Percentiles rank a stretch among this genome's conserved stretches.
Conservation (phyloP, 2,329 filamentous ascomycete genomes). For the Cryoendolithus antarcticus region DNA sequence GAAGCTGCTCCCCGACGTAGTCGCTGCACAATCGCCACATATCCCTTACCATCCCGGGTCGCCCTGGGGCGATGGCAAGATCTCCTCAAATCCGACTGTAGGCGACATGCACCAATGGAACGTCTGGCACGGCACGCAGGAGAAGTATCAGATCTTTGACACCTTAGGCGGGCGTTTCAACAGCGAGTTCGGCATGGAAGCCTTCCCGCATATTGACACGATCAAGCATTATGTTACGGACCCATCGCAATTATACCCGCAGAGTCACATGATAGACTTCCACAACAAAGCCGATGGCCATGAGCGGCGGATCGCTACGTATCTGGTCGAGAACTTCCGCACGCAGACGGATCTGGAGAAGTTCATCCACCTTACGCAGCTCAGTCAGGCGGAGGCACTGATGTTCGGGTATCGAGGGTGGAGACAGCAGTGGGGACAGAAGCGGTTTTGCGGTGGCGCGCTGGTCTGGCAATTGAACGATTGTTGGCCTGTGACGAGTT, state of each 20-base stretch:
- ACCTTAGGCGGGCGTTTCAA: slow-evolving; percentile 82
- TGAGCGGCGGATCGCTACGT: slow-evolving; percentile 73
- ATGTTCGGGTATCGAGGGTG: slow-evolving; percentile 51
- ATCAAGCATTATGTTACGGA: slow-evolving; percentile 71
- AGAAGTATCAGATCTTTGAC: slow-evolving; percentile 85
- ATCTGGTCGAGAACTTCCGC: slow-evolving; percentile 80
- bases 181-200: slow-evolving; percentile 91
- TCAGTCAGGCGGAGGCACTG: slow-evolving; percentile 49
- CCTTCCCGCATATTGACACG: slow-evolving; percentile 73
- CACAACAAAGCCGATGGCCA: slow-evolving; percentile 93
- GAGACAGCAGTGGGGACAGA: slow-evolving; percentile 67
- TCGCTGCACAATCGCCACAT: slow-evolving; percentile 53
- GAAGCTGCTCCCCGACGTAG: slow-evolving; percentile 61
- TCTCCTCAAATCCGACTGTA: slow-evolving; percentile 63
- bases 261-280: slow-evolving; percentile 80
- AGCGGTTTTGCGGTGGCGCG: slow-evolving; percentile 60
- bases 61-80: slow-evolving; percentile 67
- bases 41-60: slow-evolving; percentile 68
- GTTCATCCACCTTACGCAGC: slow-evolving; percentile 43
- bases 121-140: slow-evolving; percentile 85
- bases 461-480: slow-evolving; percentile 81
- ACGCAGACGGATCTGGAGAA: slow-evolving; percentile 43
- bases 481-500: slow-evolving; percentile 75
- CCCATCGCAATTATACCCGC: slow-evolving; percentile 65
- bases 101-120: slow-evolving; percentile 96